Base-by-base conservation (phyloP, 257 asterid genomes). In the Anisodus tanguticus region DNA sequence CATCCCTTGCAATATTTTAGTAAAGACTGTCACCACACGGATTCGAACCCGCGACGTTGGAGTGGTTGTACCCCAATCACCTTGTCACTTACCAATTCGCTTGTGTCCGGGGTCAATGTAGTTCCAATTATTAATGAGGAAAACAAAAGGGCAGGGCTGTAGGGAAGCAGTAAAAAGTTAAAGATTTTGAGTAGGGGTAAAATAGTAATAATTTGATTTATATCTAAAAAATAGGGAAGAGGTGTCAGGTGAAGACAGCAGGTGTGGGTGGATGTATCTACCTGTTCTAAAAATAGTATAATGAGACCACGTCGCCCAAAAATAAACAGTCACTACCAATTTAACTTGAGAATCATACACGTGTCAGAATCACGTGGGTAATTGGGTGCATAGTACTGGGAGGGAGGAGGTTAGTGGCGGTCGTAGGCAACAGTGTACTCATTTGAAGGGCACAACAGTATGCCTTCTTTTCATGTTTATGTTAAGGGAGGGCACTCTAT, bases 351-450 rank as follows among this genome's bases (percentile, higher is more conserved):
- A 79, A 17, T 17, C 43, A 22, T 51, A 83, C 85, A 83, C 85
- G 90, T 83, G 86, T 74, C 85, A 57, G 82, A 10, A 64, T 81
- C 89, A 87, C 87, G 81, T 84, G 87, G 89, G 31, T 17, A 19
- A 26, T 64, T 13, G 26, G 6, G n/a, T 31, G 35, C 35, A 31
- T 31, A 31, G 35, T 31, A 31, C 35, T 31, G 31, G 43, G 72
- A 74, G 85, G 71, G 53, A 47, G 53, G 8, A 47, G 53, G 8
- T 47, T 5, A 47, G 53, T 3, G 53, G 53, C 0, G 53, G 53
- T 5, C 5, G 53, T 47, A 47, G 53, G 53, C 53, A 47, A 47
- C 53, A 47, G 53, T 47, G 53, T 47, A 47, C 53, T 8, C 53
- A 47, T 47, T 47, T 47, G 53, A 47, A 47, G 53, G 53, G 53